Base-by-base conservation (phyloP, 148 eudicot genomes). In the Spergularia marina region DNA sequence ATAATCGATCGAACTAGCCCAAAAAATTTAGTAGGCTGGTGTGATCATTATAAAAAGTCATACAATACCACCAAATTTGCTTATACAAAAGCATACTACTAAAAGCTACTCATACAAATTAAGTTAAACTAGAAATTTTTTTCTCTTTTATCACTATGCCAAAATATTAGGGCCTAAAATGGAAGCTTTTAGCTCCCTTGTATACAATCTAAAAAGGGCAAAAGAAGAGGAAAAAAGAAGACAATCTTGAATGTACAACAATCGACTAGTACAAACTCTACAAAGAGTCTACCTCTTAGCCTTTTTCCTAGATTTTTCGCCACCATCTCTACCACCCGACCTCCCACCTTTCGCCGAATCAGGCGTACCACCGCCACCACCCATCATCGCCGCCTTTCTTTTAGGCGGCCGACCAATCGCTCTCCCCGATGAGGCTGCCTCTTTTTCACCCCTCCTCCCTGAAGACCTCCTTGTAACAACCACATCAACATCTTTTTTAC, bases 361-460 rank as follows among this genome's bases (percentile, higher is more conserved):
- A 36, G 80, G 71, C 14, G 78, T 76, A 15, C 55, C 54, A 65
- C 76, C 67, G 11, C 54, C 54, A 59, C 76, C 61, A 56, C 79
- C 53, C 73, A 56, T 47, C 72, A 65, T 71, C 3, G 80, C 76
- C 7, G 81, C 81, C 58, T 77, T 74, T 25, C 78, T 77, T 64
- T 78, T 80, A 5, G 79, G 83, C 2, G 78, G 81, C 79, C 81
- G 67, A 25, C 79, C 86, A 8, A 36, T 69, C 12, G 41, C 65
- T 73, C 74, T 72, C 68, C 77, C 68, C 10, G 71, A 65, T 7
- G 56, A 41, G 2, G 57, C 70, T 13, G 67, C 63, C 53, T 76
- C 83, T 18, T 58, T 60, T 20, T 77, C 80, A 25, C 70, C 78
- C 58, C 71, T 77, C 78, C 82, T 74, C 2, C 77, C 71, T 1